phyloP scores from a whole-genome alignment of 2,329 filamentous ascomycete species.

The Exophiala phaeomuriformis region DNA sequence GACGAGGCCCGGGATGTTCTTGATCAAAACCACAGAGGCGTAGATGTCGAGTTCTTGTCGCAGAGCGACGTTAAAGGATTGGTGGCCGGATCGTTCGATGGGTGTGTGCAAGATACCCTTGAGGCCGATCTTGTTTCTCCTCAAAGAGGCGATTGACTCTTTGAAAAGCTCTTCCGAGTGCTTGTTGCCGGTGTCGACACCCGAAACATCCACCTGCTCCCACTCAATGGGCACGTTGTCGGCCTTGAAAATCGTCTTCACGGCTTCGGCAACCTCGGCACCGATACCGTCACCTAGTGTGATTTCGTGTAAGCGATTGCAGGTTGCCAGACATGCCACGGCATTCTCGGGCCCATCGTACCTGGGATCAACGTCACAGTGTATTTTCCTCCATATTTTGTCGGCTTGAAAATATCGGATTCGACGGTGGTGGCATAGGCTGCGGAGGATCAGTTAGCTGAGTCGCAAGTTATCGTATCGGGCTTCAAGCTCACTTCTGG shows the following conservation, averaged over 20 bases:
- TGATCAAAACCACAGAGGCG: constrained; percentile 93
- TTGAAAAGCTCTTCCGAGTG: constrained; percentile 92
- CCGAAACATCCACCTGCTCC: constrained; percentile 95
- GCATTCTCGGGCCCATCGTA: constrained; percentile 35
- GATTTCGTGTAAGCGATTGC: constrained; percentile 7
- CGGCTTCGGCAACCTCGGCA: constrained; percentile 92
- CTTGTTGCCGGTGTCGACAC: constrained; percentile 75
- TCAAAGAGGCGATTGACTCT: constrained; percentile 88
- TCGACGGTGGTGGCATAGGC: constrained; percentile 68
- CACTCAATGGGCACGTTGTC: constrained; percentile 98
- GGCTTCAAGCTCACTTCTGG: constrained; percentile 21
- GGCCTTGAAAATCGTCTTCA: constrained; percentile 99
- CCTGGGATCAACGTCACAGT: constrained; percentile 97
- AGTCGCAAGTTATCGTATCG: neutral
- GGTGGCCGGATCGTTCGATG: constrained; percentile 91
- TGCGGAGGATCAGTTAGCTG: constrained; percentile 6
- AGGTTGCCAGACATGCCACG: neutral
- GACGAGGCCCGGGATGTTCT: constrained; percentile 98
- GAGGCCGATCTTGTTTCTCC: constrained; percentile 96
- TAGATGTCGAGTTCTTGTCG: constrained; percentile 99
- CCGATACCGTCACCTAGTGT: constrained; percentile 79
- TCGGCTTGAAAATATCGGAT: constrained; percentile 96
- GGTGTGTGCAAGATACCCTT: constrained; percentile 99
- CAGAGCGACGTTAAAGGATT: constrained; percentile 98
- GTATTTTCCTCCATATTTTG: constrained; percentile 97